Percentiles rank a stretch among this genome's conserved stretches.
These are phyloP conservation scores for Ormosia semicastrata DNA, from an alignment of 306 rosid genomes.

Conservation along the genomic window DNA sequence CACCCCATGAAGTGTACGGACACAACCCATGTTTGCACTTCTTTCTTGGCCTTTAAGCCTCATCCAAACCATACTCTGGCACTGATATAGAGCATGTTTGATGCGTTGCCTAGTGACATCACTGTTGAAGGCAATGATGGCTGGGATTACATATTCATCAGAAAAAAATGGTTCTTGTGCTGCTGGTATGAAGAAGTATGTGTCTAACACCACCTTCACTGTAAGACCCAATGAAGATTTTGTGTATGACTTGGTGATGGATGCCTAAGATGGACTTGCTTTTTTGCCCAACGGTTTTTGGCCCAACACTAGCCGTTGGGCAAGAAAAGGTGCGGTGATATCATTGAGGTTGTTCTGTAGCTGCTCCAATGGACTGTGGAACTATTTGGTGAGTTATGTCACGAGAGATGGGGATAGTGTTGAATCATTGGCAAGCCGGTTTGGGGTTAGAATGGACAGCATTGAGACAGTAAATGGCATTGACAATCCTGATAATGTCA, in stretches of 20 bases:
- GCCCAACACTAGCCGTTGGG: conserved; percentile 64
- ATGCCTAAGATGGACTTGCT: conserved; percentile 79
- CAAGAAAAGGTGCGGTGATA: conserved; percentile 67
- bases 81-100: conserved; percentile 84
- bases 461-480: conserved; percentile 84
- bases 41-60: conserved; percentile 82
- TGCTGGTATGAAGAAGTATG: conserved; percentile 50
- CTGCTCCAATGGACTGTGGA: conserved; percentile 89
- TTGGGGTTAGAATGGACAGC: conserved; percentile 95
- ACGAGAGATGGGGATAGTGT: conserved; percentile 83
- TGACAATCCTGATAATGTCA: conserved; percentile 73
- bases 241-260: conserved; percentile 62
- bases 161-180: conserved; percentile 88
- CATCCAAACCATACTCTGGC: conserved; percentile 53
- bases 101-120: conserved; percentile 71
- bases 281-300: conserved; percentile 46
- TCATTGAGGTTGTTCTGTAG: conserved; percentile 86
- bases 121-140: conserved; percentile 67
- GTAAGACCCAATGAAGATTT: conserved; percentile 68
- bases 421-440: conserved; percentile 81
- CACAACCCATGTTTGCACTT: conserved; percentile 69
- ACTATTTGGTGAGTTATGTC: conserved; percentile 88
- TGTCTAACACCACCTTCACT: conserved; percentile 74
- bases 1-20: conserved; percentile 88
- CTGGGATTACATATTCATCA: conserved; percentile 60